phyloP scores from a whole-genome alignment of 345 rosid species.

The Arabidopsis thaliana region TAIR10.1 NC_003071.7:18362501-18363000 shows the following conservation, averaged over 20 bases:
- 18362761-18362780: background rate
- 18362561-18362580: background rate
- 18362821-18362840: slow-evolving; percentile 54
- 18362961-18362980: slow-evolving; percentile 41
- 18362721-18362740: background rate
- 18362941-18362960: slow-evolving; percentile 61
- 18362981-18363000: slow-evolving; percentile 5
- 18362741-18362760: background rate
- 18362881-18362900: slow-evolving; percentile 49
- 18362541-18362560: background rate
- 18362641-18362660: slow-evolving; percentile 18
- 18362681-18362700: slow-evolving; percentile 13
- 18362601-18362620: slow-evolving; percentile 22
- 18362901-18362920: slow-evolving; percentile 53
- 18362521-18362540: background rate
- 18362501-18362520: background rate
- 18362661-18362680: slow-evolving; percentile 22
- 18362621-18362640: slow-evolving; percentile 17
- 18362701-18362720: background rate
- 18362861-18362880: slow-evolving; percentile 63
- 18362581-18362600: slow-evolving; percentile 19
- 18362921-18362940: slow-evolving; percentile 56
- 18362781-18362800: background rate
- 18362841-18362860: slow-evolving; percentile 63
- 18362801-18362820: slow-evolving; percentile 46